These are phyloP conservation scores for Aquanectria penicillioides DNA, from an alignment of 2,329 filamentous ascomycete species.

Conservation along the genomic window DNA sequence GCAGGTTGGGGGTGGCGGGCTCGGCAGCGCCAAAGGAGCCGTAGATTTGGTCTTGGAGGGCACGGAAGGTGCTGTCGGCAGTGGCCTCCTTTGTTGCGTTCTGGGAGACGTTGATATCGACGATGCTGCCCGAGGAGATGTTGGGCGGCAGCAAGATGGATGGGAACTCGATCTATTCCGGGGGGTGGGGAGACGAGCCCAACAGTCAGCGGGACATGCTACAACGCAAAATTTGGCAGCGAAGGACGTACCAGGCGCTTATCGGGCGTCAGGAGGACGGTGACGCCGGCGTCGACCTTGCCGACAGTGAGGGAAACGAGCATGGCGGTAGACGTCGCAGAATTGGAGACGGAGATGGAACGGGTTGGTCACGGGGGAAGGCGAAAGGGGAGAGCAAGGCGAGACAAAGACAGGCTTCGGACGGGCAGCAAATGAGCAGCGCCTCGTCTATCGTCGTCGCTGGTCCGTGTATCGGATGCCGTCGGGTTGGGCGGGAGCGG, in stretches of 20 bases:
- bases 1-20: constrained; percentile 80
- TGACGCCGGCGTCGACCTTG: constrained; percentile 98
- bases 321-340: constrained; percentile 65
- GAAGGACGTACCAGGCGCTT: constrained; percentile 82
- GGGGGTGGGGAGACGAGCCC: background rate
- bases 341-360: constrained; percentile 1
- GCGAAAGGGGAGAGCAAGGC: background rate
- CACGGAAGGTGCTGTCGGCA: constrained; percentile 79
- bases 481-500: background rate
- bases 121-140: constrained; percentile 95
- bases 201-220: background rate
- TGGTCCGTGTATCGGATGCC: background rate
- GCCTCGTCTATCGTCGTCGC: background rate
- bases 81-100: constrained; percentile 82
- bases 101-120: constrained; percentile 94
- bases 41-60: constrained; percentile 90
- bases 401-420: constrained; percentile 4
- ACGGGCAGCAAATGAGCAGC: too few relatives aligned
- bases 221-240: background rate
- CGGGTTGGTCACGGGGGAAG: background rate
- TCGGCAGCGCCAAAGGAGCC: constrained; percentile 84
- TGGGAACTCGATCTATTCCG: constrained; percentile 90
- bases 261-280: constrained; percentile 94
- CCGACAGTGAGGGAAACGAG: constrained; percentile 97
- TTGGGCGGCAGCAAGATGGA: constrained; percentile 96